These are phyloP conservation scores for Ramaria rubella DNA, from an alignment of 768 basidiomycete genomes.

Conservation along the genomic window DNA sequence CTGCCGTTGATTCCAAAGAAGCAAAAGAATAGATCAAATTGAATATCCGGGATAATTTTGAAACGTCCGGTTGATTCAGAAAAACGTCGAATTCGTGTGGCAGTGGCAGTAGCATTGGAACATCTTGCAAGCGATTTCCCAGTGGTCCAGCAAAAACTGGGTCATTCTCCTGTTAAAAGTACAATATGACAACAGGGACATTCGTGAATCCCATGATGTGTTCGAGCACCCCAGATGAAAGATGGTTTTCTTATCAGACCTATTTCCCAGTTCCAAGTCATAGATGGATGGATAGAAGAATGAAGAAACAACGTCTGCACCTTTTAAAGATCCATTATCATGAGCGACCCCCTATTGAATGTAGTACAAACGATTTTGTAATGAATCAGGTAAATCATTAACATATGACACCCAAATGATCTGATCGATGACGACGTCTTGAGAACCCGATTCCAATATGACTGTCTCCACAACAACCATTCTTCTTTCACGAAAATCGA, in stretches of 20 bases:
- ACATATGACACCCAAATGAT: too few species aligned
- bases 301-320: too few species aligned
- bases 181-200: constrained; percentile 13
- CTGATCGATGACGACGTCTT: too few species aligned
- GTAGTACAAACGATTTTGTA: too few species aligned
- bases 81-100: constrained; percentile 23
- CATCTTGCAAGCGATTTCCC: constrained; percentile 17
- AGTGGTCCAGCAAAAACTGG: constrained; percentile 29
- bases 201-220: not conserved
- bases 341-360: too few species aligned
- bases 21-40: constrained; percentile 31
- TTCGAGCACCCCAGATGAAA: not conserved
- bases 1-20: constrained; percentile 21
- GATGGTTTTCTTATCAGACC: not conserved
- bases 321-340: too few species aligned
- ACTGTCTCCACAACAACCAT: too few species aligned
- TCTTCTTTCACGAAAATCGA: too few species aligned
- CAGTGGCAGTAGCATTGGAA: constrained; percentile 18
- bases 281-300: too few species aligned
- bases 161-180: constrained; percentile 25
- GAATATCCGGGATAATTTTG: constrained; percentile 20
- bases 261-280: not conserved
- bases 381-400: too few species aligned
- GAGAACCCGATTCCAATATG: too few species aligned
- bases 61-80: constrained; percentile 22